Conservation (phyloP, 148 eudicot genomes). For the Rhododendron ovatum region DNA sequence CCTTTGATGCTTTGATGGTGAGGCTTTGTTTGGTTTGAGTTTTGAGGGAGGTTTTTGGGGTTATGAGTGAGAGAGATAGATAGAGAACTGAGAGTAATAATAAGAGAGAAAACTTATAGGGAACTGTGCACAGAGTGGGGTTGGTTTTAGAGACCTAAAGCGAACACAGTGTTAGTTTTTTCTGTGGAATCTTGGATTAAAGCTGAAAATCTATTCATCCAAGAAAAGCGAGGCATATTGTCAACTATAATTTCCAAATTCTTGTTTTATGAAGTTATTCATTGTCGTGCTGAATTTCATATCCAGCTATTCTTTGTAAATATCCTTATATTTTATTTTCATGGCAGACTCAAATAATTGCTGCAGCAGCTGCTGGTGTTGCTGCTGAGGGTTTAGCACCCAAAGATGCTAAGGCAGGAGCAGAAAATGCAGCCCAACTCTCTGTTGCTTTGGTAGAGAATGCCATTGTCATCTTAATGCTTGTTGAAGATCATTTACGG, state of each 20-base stretch:
- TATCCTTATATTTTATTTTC: neutral
- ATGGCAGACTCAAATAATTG: conserved; percentile 96
- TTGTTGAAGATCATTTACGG: conserved; percentile 97
- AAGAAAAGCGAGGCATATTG: neutral
- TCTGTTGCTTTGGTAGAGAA: conserved; percentile 97
- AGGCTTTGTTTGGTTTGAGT: neutral
- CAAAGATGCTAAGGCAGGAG: conserved; percentile 74
- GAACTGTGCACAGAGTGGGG: neutral
- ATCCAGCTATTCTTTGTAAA: conserved; percentile 12
- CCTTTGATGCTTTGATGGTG: neutral
- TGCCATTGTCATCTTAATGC: conserved; percentile 95
- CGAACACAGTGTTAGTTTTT: neutral
- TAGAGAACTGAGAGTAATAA: too few species aligned
- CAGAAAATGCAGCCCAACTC: conserved; percentile 96
- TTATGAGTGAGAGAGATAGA: neutral
- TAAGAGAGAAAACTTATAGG: neutral
- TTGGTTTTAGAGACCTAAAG: neutral
- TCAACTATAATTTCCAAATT: neutral
- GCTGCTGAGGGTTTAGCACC: conserved; percentile 86
- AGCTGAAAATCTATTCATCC: neutral
- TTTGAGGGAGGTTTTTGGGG: neutral
- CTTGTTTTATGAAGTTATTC: neutral
- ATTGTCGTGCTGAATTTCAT: neutral
- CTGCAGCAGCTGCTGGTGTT: conserved; percentile 98
- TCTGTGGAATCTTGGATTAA: neutral